phyloP scores from a whole-genome alignment of 192 early-diverging fungal species.

The Backusella parvicylindrica region DNA sequence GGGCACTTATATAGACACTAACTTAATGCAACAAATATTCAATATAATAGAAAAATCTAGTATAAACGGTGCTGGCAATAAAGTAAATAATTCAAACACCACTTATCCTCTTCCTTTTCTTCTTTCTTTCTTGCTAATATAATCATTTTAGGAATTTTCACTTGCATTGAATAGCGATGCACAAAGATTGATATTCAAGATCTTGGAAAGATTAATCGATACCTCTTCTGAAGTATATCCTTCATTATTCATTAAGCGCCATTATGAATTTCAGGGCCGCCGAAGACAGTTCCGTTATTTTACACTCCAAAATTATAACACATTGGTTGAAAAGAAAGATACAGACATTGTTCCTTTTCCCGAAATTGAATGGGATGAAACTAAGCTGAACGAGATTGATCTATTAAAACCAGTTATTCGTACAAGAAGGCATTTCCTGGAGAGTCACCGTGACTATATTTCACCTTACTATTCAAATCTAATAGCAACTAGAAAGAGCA shows the following conservation, averaged over 20 bases:
- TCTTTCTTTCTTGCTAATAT: neutral
- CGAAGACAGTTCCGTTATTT: slow-evolving; percentile 16
- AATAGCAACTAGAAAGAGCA: neutral
- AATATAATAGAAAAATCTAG: neutral
- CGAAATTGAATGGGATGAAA: neutral
- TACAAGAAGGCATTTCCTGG: neutral
- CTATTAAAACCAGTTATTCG: neutral
- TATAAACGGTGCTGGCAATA: neutral
- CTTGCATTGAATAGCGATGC: neutral
- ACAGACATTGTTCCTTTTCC: neutral
- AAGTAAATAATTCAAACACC: neutral
- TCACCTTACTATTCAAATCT: neutral
- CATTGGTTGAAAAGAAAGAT: neutral
- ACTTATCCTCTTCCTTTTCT: neutral
- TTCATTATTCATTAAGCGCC: slow-evolving; percentile 5
- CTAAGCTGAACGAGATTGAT: neutral
- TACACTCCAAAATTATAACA: neutral
- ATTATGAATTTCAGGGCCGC: slow-evolving; percentile 18
- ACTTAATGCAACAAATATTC: neutral
- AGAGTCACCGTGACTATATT: neutral
- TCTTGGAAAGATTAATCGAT: slow-evolving; percentile 2
- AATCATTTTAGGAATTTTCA: slow-evolving; percentile 10
- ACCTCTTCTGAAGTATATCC: neutral
- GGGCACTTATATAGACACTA: neutral
- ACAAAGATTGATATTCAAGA: neutral